These are phyloP conservation scores for Ustanciosporium gigantosporum DNA, from an alignment of 1,284 basidiomycete species.

Conservation along the genomic window DNA sequence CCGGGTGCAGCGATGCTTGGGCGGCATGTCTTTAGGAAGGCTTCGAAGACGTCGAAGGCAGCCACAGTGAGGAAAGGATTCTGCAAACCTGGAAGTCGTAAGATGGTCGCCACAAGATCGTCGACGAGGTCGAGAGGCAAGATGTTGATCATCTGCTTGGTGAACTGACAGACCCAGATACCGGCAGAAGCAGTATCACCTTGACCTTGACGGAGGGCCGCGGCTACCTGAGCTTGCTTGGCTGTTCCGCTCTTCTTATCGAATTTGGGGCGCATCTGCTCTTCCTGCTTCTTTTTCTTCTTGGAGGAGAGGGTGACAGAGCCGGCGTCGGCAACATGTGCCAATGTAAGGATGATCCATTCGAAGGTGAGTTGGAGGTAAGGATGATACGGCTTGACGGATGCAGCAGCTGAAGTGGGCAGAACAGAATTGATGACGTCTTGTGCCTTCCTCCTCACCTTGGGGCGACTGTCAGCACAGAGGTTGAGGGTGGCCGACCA, in stretches of 20 bases:
- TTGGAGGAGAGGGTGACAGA: constrained; percentile 62
- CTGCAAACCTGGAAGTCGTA: constrained; percentile 51
- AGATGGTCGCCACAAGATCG: constrained; percentile 39
- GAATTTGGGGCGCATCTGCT: constrained; percentile 61
- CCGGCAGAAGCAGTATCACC: constrained; percentile 53
- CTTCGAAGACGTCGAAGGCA: constrained; percentile 57
- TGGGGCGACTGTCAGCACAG: constrained; percentile 84
- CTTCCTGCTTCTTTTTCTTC: constrained; percentile 69
- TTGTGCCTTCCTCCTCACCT: constrained; percentile 87
- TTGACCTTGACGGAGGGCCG: constrained; percentile 47
- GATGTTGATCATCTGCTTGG: constrained; percentile 44
- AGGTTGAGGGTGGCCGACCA: constrained; percentile 76
- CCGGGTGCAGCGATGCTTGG: constrained; percentile 24
- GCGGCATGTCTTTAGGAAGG: constrained; percentile 50
- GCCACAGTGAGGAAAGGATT: constrained; percentile 57
- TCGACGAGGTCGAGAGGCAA: constrained; percentile 41
- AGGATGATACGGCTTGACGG: constrained; percentile 70
- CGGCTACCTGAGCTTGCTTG: constrained; percentile 47
- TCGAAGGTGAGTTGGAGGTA: constrained; percentile 76
- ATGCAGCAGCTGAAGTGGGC: constrained; percentile 20
- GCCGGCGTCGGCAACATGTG: constrained; percentile 70
- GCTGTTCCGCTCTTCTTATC: constrained; percentile 55
- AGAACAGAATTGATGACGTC: constrained; percentile 77
- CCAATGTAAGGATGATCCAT: constrained; percentile 74
- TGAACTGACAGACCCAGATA: constrained; percentile 55